Evolutionary conservation across 2,329 filamentous ascomycete genomes (phyloP).

Genomic region (Biscogniauxia marginata): DNA sequence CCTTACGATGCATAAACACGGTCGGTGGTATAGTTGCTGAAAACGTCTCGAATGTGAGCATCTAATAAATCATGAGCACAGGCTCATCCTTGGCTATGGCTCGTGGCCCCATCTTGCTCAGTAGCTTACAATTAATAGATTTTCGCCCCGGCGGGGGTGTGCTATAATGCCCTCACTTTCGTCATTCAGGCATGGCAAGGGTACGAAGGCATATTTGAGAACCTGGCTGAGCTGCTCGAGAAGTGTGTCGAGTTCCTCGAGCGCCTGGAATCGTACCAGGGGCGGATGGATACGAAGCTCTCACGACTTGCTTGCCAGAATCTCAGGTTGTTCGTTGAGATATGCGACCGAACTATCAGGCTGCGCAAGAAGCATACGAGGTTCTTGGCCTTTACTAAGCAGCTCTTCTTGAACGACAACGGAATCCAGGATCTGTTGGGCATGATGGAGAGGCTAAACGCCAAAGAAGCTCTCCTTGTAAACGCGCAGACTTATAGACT

Average conservation of each 20-base stretch:
- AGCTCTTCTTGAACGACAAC: slow-evolving; percentile 36
- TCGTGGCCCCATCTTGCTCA: not conserved
- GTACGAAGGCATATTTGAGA: slow-evolving; percentile 36
- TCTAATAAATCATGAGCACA: not conserved
- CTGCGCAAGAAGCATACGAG: slow-evolving; percentile 30
- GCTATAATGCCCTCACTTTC: slow-evolving; percentile 37
- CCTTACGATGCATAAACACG: slow-evolving; percentile 34
- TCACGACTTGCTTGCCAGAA: slow-evolving; percentile 34
- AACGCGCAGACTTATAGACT: slow-evolving; percentile 35
- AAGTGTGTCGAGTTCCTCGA: slow-evolving; percentile 36
- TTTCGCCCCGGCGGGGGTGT: slow-evolving; percentile 35
- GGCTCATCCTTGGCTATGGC: not conserved
- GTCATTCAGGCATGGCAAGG: slow-evolving; percentile 36
- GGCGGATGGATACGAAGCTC: slow-evolving; percentile 33
- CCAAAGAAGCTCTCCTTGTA: slow-evolving; percentile 34
- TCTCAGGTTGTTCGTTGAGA: slow-evolving; percentile 36
- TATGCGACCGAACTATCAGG: slow-evolving; percentile 34
- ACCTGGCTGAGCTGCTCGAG: slow-evolving; percentile 31
- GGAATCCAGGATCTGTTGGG: slow-evolving; percentile 32
- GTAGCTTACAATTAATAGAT: slow-evolving; percentile 22
- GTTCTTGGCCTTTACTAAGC: slow-evolving; percentile 32
- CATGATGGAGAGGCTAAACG: slow-evolving; percentile 34
- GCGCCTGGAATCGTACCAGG: slow-evolving; percentile 32
- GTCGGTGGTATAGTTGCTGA: slow-evolving; percentile 34
- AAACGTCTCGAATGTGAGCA: slow-evolving; percentile 27